Base-by-base conservation (phyloP, 192 early-diverging fungal species). In the Dissophora globulifera region DNA sequence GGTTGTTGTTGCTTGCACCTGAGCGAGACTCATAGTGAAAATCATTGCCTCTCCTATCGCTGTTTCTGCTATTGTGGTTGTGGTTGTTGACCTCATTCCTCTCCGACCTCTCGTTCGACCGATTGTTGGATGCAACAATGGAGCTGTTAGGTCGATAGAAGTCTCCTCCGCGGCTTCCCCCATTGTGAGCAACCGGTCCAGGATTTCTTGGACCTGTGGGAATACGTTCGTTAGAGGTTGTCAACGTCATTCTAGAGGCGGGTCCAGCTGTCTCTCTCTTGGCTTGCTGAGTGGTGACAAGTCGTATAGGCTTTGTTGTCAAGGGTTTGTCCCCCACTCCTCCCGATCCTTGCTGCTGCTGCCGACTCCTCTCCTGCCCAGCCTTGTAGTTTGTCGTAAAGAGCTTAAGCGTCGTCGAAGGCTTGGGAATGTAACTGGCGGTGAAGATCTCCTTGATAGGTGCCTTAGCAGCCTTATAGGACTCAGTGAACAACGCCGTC, bases 361-460 rank as follows among this genome's bases (percentile, higher is more conserved):
- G 32, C 27, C 11, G 46, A 11, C 52, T 38, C 20, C 22, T 55
- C 20, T 26, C 29, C 8, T 35, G 15, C 40, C 42, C 52, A 13
- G 50, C 49, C 54, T 47, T 75, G 52, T 56, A 41, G 43, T 76
- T 76, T 30, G 64, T 67, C n/a, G 72, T 76, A 31, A 62, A 61
- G 1, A 76, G 46, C 41, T 76, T 76, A 33, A 76, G 58, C 35
- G 32, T 50, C 17, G 58, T 48, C 17, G 57, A 31, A 23, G 72
- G 63, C 38, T 76, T 76, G 6, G 72, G 50, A 30, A 76, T 67
- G 31, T 76, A 76, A 42, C 72, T 58, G 0, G 72, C 72, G 16
- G 72, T 76, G 25, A 76, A 76, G 50, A 76, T 76, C 38, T 76
- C 61, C 2, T 58, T 67, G 31, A 76, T 46, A 10, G 72, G 72